A percentile compares a stretch with the other conserved stretches of the same genome.
Evolutionary conservation across 345 rosid genomes (phyloP).

Genomic region (Corymbia maculata): DNA sequence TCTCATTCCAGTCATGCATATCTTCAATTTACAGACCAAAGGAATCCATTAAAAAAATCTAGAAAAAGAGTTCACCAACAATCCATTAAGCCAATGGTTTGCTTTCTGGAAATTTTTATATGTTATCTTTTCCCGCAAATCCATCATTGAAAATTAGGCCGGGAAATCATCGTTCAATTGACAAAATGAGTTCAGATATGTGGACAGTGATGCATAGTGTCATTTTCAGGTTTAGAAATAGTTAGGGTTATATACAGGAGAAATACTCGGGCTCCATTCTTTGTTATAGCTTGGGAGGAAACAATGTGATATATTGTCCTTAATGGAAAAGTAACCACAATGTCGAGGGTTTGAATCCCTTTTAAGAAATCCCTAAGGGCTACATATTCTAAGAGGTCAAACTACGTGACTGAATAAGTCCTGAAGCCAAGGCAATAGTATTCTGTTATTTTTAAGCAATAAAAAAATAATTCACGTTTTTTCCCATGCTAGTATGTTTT

Average conservation of each 20-base stretch:
- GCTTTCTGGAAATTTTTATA: background rate
- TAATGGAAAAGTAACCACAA: background rate
- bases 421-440: background rate
- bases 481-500: background rate
- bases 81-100: background rate
- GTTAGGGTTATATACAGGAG: background rate
- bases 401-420: too few relatives aligned
- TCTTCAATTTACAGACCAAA: background rate
- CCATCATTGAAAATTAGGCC: background rate
- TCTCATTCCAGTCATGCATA: background rate
- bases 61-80: background rate
- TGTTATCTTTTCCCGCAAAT: background rate
- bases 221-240: background rate
- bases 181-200: background rate
- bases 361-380: too few relatives aligned
- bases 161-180: background rate
- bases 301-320: background rate
- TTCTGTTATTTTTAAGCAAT: background rate
- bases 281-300: background rate
- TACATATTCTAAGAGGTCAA: too few relatives aligned
- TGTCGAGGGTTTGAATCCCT: too few relatives aligned
- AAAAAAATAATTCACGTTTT: background rate
- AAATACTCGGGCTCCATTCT: background rate
- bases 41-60: background rate
- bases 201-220: background rate